Base-by-base conservation (phyloP, 495 filamentous ascomycete genomes). In the Neurospora sp. region DNA sequence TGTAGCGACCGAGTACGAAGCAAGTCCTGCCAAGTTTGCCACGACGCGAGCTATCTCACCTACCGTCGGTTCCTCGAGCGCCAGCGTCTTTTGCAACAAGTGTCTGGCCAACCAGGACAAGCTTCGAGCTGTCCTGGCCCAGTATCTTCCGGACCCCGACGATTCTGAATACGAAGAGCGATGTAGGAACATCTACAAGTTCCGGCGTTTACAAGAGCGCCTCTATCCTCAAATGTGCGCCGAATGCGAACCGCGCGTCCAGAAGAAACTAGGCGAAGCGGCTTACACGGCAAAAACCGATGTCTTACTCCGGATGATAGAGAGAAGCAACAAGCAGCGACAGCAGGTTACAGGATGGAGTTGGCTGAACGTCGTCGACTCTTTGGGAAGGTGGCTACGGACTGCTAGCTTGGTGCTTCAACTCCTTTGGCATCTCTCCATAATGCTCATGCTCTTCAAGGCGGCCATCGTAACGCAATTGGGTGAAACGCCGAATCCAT, bases 51-150 rank as follows among this genome's bases (percentile, higher is more conserved):
- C 83, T 71, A 48, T 70, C 59, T 74, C 75, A 72, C 71, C 80
- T 74, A 35, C 53, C 53, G 53, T 66, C 53, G 53, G 53, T 66
- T 69, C 76, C 76, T 38, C 81, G 71, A 73, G 79, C 79, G 71
- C 82, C 70, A 69, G 78, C 71, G 78, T 90, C 69, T 97, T 97
- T 82, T 97, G 94, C 83, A 79, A 85, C 16, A 89, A 86, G 70
- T 97, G 94, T 77, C 78, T 92, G 68, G 91, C 91, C 76, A 97
- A 97, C 79, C 94, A 97, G 79, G 89, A 91, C 73, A 82, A 97
- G 41, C 87, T 92, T 71, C 89, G 86, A 46, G 84, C 88, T 38
- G 84, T 86, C 0, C 80, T 97, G 11, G 89, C 92, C 5, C 85
- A 88, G 73, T 88, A 88, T 53, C 94, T 93, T 74, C 91, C 92